These are phyloP conservation scores for Tuber melanosporum DNA, from an alignment of 495 filamentous ascomycete genomes.

Conservation along the genomic window DNA sequence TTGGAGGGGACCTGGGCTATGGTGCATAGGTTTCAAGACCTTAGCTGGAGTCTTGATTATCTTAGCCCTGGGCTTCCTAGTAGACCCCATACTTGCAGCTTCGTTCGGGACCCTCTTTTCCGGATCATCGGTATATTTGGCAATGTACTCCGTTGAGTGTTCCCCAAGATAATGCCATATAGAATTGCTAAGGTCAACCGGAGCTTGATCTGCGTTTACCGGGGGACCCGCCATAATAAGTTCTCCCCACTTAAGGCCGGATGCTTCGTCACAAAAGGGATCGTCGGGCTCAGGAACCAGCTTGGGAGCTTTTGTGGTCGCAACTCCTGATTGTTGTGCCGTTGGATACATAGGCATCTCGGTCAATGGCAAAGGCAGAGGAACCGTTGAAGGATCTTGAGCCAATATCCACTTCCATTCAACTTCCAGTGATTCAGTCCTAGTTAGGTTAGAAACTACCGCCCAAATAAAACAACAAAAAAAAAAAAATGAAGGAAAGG, in stretches of 20 bases:
- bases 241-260: slow-evolving; percentile 37
- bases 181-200: slow-evolving; percentile 63
- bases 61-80: slow-evolving; percentile 35
- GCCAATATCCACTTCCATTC: slow-evolving; percentile 72
- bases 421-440: slow-evolving; percentile 58
- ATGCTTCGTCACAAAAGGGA: slow-evolving; percentile 54
- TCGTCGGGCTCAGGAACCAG: slow-evolving; percentile 61
- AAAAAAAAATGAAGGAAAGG: slow-evolving; percentile 20
- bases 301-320: slow-evolving; percentile 53
- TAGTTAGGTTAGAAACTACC: slow-evolving; percentile 43
- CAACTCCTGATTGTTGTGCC: slow-evolving; percentile 52
- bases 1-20: not conserved
- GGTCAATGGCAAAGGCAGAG: slow-evolving; percentile 49
- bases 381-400: slow-evolving; percentile 58
- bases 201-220: slow-evolving; percentile 47
- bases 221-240: slow-evolving; percentile 39
- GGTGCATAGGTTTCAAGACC: not conserved
- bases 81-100: slow-evolving; percentile 50
- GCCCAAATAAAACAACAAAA: slow-evolving; percentile 19
- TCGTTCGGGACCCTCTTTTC: slow-evolving; percentile 53
- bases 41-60: slow-evolving; percentile 9
- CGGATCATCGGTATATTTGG: slow-evolving; percentile 83
- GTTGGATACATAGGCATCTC: slow-evolving; percentile 37
- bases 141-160: slow-evolving; percentile 82
- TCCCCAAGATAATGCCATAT: slow-evolving; percentile 87